These are phyloP conservation scores for Corynascus novoguineensis DNA, from an alignment of 495 filamentous ascomycete genomes.

Conservation along the genomic window DNA sequence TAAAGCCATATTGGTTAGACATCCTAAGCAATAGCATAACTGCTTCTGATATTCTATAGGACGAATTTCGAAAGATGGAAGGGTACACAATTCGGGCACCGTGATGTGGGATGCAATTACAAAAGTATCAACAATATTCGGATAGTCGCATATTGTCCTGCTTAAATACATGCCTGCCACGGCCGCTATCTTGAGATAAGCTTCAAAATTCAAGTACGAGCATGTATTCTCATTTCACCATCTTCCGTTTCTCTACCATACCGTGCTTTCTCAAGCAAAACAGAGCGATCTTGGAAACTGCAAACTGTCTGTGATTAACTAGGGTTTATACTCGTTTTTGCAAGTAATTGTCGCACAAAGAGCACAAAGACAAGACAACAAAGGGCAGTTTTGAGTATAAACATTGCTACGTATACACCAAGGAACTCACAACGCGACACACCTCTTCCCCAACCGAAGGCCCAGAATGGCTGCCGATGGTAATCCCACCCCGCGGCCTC, in stretches of 20 bases:
- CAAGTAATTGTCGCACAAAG: not conserved
- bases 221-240: no score
- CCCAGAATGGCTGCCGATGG: conserved; percentile 1
- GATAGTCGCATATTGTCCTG: not conserved
- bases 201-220: not conserved
- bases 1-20: no score
- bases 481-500: conserved; percentile 7
- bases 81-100: no score
- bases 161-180: not conserved
- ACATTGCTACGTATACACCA: not conserved
- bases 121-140: not conserved
- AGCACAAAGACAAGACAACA: not conserved
- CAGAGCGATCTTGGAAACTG: no score
- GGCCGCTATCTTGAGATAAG: not conserved
- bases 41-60: no score
- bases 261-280: no score
- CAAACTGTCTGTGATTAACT: no score
- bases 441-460: not conserved
- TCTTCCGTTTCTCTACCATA: no score
- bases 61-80: no score
- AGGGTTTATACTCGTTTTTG: no score
- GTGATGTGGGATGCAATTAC: no score
- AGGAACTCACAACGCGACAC: not conserved
- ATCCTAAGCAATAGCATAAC: no score
- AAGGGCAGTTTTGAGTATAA: not conserved